phyloP scores from a whole-genome alignment of 129 eudicot genomes.

The Escallonia rubra region DNA sequence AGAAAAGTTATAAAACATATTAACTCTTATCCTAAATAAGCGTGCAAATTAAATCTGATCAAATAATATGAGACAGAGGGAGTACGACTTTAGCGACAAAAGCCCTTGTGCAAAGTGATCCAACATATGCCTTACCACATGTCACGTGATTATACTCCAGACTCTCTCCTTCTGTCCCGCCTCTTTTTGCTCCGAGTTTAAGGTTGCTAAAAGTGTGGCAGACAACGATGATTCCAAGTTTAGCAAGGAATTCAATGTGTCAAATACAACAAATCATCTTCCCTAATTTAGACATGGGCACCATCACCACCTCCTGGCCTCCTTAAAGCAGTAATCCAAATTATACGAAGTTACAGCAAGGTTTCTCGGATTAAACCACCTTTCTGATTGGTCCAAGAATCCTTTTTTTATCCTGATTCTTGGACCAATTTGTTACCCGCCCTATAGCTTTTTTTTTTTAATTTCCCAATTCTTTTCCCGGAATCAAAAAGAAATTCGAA shows the following conservation, averaged over 20 bases:
- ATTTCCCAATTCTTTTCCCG: not conserved
- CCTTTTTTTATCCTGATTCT: constrained; percentile 35
- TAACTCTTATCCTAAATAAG: no score
- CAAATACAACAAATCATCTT: not conserved
- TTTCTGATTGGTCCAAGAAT: constrained; percentile 41
- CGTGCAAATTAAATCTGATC: no score
- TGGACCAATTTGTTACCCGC: constrained; percentile 49
- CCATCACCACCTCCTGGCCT: constrained; percentile 30
- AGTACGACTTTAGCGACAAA: no score
- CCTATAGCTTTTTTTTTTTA: constrained; percentile 22
- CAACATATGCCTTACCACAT: no score
- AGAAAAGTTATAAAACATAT: no score
- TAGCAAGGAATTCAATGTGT: not conserved
- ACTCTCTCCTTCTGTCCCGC: not conserved
- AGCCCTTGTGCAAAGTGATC: no score
- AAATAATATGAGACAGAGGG: no score
- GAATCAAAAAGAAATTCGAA: not conserved
- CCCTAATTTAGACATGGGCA: constrained; percentile 28
- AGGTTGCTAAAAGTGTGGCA: constrained; percentile 31
- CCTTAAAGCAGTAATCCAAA: constrained; percentile 18
- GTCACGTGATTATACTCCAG: not conserved
- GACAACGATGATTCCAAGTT: constrained; percentile 10
- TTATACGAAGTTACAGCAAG: no score
- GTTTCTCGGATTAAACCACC: not conserved
- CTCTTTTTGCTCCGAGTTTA: constrained; percentile 23